Evolutionary conservation across 2,329 filamentous ascomycete genomes (phyloP).

Genomic region (Ophiocordyceps camponoti-saundersi): DNA sequence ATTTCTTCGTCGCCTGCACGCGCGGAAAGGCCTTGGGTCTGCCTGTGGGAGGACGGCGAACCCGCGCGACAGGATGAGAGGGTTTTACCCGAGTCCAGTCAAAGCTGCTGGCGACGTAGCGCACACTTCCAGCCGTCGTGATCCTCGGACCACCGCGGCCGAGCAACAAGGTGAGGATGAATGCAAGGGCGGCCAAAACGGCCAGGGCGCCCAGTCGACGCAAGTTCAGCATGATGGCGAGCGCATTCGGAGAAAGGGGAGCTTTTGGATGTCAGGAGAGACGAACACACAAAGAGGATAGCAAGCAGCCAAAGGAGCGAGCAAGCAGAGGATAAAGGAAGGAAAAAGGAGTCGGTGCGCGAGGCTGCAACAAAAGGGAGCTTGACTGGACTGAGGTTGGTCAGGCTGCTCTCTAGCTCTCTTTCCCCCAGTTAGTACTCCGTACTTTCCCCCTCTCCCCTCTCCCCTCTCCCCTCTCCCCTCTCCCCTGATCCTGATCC

Average conservation of each 20-base stretch:
- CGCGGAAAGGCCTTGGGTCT: constrained; percentile 13
- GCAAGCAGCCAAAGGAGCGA: neutral
- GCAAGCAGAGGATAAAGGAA: neutral
- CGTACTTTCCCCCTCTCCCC: too few relatives aligned
- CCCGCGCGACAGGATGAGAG: constrained; percentile 14
- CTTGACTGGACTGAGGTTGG: too few relatives aligned
- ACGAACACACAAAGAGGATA: neutral
- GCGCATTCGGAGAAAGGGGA: neutral
- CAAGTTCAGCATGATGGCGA: constrained; percentile 12
- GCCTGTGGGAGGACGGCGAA: constrained; percentile 17
- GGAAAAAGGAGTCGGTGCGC: neutral
- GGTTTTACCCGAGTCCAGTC: constrained; percentile 19
- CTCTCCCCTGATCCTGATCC: too few relatives aligned
- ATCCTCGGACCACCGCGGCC: constrained; percentile 5
- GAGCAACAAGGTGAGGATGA: constrained; percentile 12
- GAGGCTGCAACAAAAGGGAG: too few relatives aligned
- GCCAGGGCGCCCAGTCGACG: constrained; percentile 16
- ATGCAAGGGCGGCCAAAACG: constrained; percentile 10
- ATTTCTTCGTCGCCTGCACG: constrained; percentile 24
- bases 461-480: too few relatives aligned
- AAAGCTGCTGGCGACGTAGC: constrained; percentile 17
- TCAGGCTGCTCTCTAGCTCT: too few relatives aligned
- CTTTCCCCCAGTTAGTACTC: neutral
- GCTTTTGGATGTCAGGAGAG: neutral
- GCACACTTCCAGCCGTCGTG: constrained; percentile 1